phyloP scores from a whole-genome alignment of 1,139 yeast genomes.

The Yamadazyma sp. region DNA sequence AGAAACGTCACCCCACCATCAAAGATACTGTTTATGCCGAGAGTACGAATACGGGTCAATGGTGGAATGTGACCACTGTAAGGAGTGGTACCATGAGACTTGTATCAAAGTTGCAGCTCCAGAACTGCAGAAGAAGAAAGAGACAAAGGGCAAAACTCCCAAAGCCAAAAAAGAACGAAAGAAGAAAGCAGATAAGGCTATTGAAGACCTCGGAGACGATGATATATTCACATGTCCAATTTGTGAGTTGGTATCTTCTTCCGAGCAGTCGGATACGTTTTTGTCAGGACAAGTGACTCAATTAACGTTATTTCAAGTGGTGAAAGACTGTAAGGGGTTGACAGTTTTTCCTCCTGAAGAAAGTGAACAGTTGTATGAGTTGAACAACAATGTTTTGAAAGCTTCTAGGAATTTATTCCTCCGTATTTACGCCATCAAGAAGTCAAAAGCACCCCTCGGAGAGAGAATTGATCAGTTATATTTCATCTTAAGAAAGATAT shows the following conservation, averaged over 20 bases:
- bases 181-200: constrained; percentile 14
- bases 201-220: constrained; percentile 28
- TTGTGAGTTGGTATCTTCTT: constrained; percentile 43
- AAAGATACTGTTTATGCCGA: constrained; percentile 69
- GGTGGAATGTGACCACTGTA: constrained; percentile 79
- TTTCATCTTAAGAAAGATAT: constrained; percentile 32
- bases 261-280: constrained; percentile 16
- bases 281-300: constrained; percentile 23
- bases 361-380: constrained; percentile 23
- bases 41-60: constrained; percentile 66
- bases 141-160: constrained; percentile 20
- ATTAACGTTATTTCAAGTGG: constrained; percentile 17
- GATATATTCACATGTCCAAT: constrained; percentile 64
- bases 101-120: constrained; percentile 43
- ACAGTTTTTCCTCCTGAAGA: constrained; percentile 43
- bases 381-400: constrained; percentile 14
- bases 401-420: constrained; percentile 12
- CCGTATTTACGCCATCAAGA: constrained; percentile 17
- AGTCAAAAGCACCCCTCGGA: constrained; percentile 9
- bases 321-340: constrained; percentile 33
- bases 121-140: constrained; percentile 6
- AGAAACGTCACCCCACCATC: constrained; percentile 8
- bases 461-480: constrained; percentile 26
- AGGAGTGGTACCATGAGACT: constrained; percentile 76
- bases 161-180: constrained; percentile 3